phyloP scores from a whole-genome alignment of 2,329 filamentous ascomycete genomes.

The Beauveria pseudobassiana region DNA sequence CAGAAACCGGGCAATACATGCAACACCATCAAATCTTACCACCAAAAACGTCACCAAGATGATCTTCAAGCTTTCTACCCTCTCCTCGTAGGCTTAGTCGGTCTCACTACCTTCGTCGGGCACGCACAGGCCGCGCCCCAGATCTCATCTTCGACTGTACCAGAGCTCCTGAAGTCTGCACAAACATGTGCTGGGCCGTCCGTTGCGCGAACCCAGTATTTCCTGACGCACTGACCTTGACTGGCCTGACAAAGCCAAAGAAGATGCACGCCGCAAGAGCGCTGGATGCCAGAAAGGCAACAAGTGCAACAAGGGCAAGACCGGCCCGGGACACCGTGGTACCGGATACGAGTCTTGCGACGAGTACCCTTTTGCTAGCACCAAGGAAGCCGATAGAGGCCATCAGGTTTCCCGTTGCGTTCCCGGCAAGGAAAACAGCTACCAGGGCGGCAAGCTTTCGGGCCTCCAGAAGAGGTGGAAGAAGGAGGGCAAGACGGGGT shows the following conservation, averaged over 20 bases:
- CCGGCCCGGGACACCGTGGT: conserved; percentile 14
- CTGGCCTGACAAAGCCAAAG: neutral
- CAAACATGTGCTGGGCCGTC: conserved; percentile 20
- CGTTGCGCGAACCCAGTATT: conserved; percentile 16
- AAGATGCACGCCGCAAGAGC: conserved; percentile 10
- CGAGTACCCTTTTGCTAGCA: conserved; percentile 16
- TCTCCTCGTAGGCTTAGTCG: neutral
- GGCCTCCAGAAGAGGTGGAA: conserved; percentile 6
- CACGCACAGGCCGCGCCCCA: conserved; percentile 12
- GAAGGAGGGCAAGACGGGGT: conserved; percentile 1
- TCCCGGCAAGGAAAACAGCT: conserved; percentile 11
- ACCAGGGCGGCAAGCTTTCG: conserved; percentile 10
- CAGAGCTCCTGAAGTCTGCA: conserved; percentile 17
- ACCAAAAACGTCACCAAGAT: neutral
- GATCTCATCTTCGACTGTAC: conserved; percentile 17
- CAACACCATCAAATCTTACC: neutral
- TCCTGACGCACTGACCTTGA: conserved; percentile 13
- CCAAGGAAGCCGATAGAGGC: conserved; percentile 9
- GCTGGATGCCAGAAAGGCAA: conserved; percentile 7
- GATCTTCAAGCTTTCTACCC: neutral
- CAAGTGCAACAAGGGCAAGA: conserved; percentile 12
- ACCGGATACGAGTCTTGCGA: conserved; percentile 13
- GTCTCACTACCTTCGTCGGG: neutral
- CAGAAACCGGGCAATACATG: neutral
- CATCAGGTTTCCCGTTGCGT: conserved; percentile 17